Percentiles rank a stretch among this genome's conserved stretches.
Conservation (phyloP, 345 rosid species). For the Anacardium occidentale region DNA sequence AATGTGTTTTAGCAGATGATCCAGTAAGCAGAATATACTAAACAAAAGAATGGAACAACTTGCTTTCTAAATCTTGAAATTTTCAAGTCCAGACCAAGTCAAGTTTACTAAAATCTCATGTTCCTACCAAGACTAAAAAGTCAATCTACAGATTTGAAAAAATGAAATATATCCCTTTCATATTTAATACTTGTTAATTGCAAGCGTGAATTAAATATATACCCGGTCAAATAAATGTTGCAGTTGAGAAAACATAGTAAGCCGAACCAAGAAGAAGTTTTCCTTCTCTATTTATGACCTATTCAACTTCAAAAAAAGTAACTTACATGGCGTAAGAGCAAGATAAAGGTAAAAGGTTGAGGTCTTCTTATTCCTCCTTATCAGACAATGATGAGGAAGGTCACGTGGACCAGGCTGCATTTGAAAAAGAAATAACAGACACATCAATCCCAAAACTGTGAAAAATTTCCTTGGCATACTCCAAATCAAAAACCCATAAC, state of each 20-base stretch:
- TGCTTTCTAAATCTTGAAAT: constrained; percentile 20
- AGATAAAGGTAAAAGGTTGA: constrained; percentile 78
- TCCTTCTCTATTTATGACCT: background rate
- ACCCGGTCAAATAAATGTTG: constrained; percentile 17
- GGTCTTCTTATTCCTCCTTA: constrained; percentile 68
- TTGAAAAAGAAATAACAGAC: constrained; percentile 15
- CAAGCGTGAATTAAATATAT: background rate
- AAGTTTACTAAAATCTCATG: constrained; percentile 23
- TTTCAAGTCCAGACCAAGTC: constrained; percentile 31
- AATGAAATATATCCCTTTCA: constrained; percentile 19
- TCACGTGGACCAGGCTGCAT: constrained; percentile 82
- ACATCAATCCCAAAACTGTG: constrained; percentile 8
- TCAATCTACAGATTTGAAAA: constrained; percentile 34
- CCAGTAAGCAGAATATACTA: constrained; percentile 26
- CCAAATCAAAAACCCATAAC: background rate
- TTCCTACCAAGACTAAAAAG: constrained; percentile 14
- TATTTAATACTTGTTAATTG: background rate
- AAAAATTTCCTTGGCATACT: background rate
- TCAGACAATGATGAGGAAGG: constrained; percentile 66
- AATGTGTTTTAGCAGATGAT: constrained; percentile 3
- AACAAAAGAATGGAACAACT: constrained; percentile 17
- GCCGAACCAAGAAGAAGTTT: background rate
- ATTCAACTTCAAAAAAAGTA: background rate
- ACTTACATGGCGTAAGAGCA: constrained; percentile 73
- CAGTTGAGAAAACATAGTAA: background rate